Evolutionary conservation across 2,329 filamentous ascomycete species (phyloP), one percentile per base, ranked within the genome.

Genomic region (Didymella lethalis): DNA sequence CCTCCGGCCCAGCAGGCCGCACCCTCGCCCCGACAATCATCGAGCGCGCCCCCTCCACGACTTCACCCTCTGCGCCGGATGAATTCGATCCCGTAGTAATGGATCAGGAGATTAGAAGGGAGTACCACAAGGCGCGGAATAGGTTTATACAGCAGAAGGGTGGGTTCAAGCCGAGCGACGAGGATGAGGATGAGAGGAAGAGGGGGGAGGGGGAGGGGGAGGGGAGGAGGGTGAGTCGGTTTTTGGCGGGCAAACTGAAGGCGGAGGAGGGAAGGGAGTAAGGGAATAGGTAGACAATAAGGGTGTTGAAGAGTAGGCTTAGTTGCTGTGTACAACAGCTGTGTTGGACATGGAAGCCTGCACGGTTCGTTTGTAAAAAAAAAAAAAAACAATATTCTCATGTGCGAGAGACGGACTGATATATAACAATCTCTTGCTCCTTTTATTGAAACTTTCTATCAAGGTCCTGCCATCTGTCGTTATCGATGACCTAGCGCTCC

Each of bases 91-190:
- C 90, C 5, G 83, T 87, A 20, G 80, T 93, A 29, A 82, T 94
- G 49, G 85, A 90, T 52, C 88, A 91, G 62, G 90, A 96, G 75
- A 88, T 96, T 14, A 89, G 91, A 7, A 86, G 87, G 36, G 91
- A 96, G 72, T 96, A 96, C 76, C 90, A 96, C 75, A 88, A 86
- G 44, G 83, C 91, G 75, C 89, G 94, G 20, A 96, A 93, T 73
- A 86, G 86, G 69, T 88, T 96, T 77, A 93, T 97, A 53, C 87
- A 92, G 66, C 85, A 88, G 67, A 87, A 95, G 68, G 93, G 93
- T 50, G 93, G 93, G 3, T 96, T 97, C 75, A 79, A 90, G 68
- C 68, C 74, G 2, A 85, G 86, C 57, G 86, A 92, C 66, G 86
- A 90, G 59, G 88, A 92, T 59, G 83, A 86, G 51, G 85, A 83